Evolutionary conservation across 805 yeast species (phyloP).

Genomic region (Barnettozyma sucrosica): DNA sequence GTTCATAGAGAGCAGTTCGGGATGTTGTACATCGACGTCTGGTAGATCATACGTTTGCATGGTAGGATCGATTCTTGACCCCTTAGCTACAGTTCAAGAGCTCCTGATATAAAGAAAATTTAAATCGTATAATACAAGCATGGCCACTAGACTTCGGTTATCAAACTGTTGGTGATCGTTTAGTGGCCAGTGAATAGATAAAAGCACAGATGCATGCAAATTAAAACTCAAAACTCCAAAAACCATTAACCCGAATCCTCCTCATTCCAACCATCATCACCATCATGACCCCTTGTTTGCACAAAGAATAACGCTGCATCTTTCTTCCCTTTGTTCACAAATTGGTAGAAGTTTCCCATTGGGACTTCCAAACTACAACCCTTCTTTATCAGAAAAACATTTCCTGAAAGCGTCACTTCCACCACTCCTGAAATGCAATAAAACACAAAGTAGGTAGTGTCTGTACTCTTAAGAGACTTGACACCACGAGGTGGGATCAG

Average conservation of each 20-base stretch:
- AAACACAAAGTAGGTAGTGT: conserved; percentile 61
- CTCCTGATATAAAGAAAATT: too few relatives aligned
- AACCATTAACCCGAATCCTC: conserved; percentile 2
- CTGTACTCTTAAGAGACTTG: conserved; percentile 56
- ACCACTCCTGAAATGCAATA: conserved; percentile 66
- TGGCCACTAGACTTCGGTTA: not conserved
- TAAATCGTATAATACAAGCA: not conserved
- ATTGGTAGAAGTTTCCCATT: conserved; percentile 64
- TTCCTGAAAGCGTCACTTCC: conserved; percentile 59
- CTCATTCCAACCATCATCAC: conserved; percentile 18
- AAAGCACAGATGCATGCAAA: not conserved
- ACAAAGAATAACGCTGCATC: conserved; percentile 69
- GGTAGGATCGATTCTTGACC: too few relatives aligned
- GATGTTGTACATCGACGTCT: too few relatives aligned
- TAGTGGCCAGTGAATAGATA: not conserved
- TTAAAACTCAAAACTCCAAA: not conserved
- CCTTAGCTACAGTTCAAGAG: not conserved
- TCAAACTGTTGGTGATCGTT: too few relatives aligned
- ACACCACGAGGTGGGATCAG: conserved; percentile 57
- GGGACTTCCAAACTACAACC: conserved; percentile 86
- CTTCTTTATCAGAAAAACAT: conserved; percentile 51
- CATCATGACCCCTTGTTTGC: conserved; percentile 41
- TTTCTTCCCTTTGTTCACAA: conserved; percentile 54
- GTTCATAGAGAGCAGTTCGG: too few relatives aligned
- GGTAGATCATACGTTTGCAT: not conserved